Conservation (phyloP, 2,329 filamentous ascomycete species). For the Ophiocordyceps robertsii region DNA sequence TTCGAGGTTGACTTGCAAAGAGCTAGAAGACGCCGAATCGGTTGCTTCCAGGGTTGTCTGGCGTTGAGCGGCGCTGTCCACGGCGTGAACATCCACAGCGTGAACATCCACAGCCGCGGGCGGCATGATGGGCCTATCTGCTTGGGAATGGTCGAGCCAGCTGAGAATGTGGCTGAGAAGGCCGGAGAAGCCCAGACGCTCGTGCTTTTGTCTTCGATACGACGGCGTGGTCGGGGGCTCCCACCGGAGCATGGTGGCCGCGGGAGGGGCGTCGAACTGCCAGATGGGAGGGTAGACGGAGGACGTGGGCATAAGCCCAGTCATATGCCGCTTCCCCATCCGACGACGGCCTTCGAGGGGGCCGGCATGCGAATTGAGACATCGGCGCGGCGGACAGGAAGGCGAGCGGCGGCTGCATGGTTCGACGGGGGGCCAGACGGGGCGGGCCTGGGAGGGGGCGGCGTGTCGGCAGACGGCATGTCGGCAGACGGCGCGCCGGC, state of each 20-base stretch:
- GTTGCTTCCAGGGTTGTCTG: too few species aligned
- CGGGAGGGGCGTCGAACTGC: constrained; percentile 29
- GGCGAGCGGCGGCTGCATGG: constrained; percentile 10
- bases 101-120: neutral
- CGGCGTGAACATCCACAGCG: too few species aligned
- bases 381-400: constrained; percentile 9
- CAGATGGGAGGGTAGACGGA: constrained; percentile 26
- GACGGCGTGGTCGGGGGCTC: constrained; percentile 27
- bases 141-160: constrained; percentile 14
- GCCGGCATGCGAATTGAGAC: constrained; percentile 31
- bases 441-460: constrained; percentile 13
- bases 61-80: too few species aligned
- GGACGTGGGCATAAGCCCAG: constrained; percentile 29
- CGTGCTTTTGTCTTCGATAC: constrained; percentile 11
- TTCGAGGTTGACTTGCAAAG: neutral
- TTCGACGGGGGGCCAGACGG: constrained; percentile 17
- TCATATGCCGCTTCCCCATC: constrained; percentile 39
- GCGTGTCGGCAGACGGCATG: too few species aligned
- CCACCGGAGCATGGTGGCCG: constrained; percentile 38
- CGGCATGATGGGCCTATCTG: constrained; percentile 7
- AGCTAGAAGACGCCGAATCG: too few species aligned
- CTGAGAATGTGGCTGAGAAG: constrained; percentile 14
- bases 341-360: constrained; percentile 42
- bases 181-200: constrained; percentile 6
- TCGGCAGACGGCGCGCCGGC: constrained; percentile 12